Evolutionary conservation across 2,329 filamentous ascomycete species (phyloP).

Genomic region (Penicillium aurantiogriseum): DNA sequence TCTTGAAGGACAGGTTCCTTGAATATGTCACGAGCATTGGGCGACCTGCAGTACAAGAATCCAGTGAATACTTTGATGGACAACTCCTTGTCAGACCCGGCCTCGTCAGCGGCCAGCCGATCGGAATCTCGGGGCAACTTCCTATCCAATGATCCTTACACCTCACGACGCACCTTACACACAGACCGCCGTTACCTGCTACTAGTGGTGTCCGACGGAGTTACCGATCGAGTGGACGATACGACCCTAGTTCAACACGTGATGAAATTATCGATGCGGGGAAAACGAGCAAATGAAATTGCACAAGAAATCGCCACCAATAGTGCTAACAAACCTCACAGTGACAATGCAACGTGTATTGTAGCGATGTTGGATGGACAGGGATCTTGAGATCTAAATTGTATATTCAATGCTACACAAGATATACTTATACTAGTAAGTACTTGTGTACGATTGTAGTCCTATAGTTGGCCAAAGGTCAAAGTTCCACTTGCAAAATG

Average conservation of each 20-base stretch:
- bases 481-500: constrained; percentile 4
- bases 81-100: constrained; percentile 15
- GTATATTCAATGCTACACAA: background rate
- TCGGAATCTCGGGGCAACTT: constrained; percentile 29
- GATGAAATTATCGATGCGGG: constrained; percentile 30
- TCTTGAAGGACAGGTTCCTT: constrained; percentile 24
- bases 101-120: constrained; percentile 18
- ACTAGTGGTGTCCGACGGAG: constrained; percentile 33
- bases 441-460: too few relatives aligned
- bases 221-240: constrained; percentile 32
- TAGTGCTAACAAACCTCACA: constrained; percentile 17
- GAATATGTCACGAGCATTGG: constrained; percentile 40
- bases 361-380: constrained; percentile 33
- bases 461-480: background rate
- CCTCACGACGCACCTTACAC: constrained; percentile 23
- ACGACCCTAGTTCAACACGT: constrained; percentile 31
- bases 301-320: constrained; percentile 27
- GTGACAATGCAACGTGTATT: constrained; percentile 38
- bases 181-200: constrained; percentile 30
- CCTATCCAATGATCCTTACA: constrained; percentile 35
- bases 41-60: constrained; percentile 39
- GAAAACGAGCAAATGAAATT: constrained; percentile 31
- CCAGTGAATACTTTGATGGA: constrained; percentile 30
- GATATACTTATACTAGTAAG: background rate
- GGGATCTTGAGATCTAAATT: constrained; percentile 13